Percentiles rank a stretch among this genome's conserved stretches.
These are phyloP conservation scores for Scytalidium lignicola DNA, from an alignment of 2,329 filamentous ascomycete species.

Conservation along the genomic window DNA sequence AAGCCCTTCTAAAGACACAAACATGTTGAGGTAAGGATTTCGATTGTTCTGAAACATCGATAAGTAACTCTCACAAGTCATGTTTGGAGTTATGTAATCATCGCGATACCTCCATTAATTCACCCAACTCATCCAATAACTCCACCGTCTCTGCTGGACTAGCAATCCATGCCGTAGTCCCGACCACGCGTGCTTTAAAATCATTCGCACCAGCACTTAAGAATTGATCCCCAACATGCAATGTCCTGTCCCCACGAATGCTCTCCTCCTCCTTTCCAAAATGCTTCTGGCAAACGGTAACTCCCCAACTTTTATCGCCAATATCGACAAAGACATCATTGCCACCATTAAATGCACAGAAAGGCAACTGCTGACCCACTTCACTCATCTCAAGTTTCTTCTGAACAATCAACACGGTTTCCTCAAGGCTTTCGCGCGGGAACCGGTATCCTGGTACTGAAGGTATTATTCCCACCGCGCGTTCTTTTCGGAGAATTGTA, in stretches of 20 bases:
- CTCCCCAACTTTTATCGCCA: conserved; percentile 95
- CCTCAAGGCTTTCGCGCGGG: conserved; percentile 83
- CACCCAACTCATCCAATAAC: conserved; percentile 75
- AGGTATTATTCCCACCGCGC: conserved; percentile 75
- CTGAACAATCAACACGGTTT: conserved; percentile 91
- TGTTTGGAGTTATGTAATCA: no score
- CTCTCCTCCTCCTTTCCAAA: conserved; percentile 56
- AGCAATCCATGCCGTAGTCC: conserved; percentile 95
- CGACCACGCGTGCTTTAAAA: conserved; percentile 88
- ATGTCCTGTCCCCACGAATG: conserved; percentile 69
- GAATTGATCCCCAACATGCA: conserved; percentile 97
- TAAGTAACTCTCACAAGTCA: no score
- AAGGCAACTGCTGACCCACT: conserved; percentile 67
- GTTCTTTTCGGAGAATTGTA: conserved; percentile 77
- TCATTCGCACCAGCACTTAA: conserved; percentile 93
- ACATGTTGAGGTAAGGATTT: neutral
- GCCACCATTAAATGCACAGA: conserved; percentile 97
- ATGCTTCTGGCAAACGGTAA: conserved; percentile 85
- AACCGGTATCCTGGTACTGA: conserved; percentile 60
- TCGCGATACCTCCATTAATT: conserved; percentile 30
- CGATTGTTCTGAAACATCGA: no score
- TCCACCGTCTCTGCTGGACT: conserved; percentile 87
- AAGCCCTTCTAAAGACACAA: no score
- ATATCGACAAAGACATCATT: conserved; percentile 99
- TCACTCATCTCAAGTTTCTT: conserved; percentile 81